Base-by-base conservation (phyloP, 2,329 filamentous ascomycete species). In the Erysiphe pulchra region DNA sequence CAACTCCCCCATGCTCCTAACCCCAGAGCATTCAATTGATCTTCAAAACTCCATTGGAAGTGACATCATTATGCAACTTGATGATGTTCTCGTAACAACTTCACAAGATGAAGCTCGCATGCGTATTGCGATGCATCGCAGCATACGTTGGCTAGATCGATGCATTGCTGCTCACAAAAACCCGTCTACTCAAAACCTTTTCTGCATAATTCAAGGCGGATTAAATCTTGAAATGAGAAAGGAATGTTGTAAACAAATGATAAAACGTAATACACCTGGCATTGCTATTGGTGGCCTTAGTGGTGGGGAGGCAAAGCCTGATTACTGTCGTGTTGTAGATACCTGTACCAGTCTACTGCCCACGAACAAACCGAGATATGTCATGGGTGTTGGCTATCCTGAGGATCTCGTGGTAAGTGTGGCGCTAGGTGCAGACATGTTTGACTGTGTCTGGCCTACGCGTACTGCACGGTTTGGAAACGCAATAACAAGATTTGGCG, bases 1-100 rank as follows among this genome's bases (percentile, higher is more conserved):
- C 65, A 85, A 86, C 32, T 77, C 76, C 2, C 87, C 87, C 8
- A 95, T 98, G 90, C 75, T 98, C 11, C 75, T 98, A 42, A 98
- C 90, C 0, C 90, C 90, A 0, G 92, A 98, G 61, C 87, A 95
- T 64, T 95, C 90, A 0, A 94, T 98, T 55, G 79, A 77, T 11
- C 70, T 98, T 3, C 90, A 98, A 60, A 95, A 98, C 62, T 87
- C 80, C 46, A 98, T 98, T 56, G 90, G 90, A 51, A 92, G 84
- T 51, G 90, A 98, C 62, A 95, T 98, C 54, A 94, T 95, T 53
- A 98, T 98, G 92, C 92, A 98, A 63, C 75, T 98, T 4, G 90
- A 98, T 66, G 92, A 98, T 61, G 92, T 98, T 13, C 80, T 98
- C 45, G 87, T 85, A 30, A 95, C 90, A 0, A 98, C 90, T 0